These are phyloP conservation scores for Aspergillus eucalypticola DNA, from an alignment of 2,329 filamentous ascomycete genomes.

Conservation along the genomic window DNA sequence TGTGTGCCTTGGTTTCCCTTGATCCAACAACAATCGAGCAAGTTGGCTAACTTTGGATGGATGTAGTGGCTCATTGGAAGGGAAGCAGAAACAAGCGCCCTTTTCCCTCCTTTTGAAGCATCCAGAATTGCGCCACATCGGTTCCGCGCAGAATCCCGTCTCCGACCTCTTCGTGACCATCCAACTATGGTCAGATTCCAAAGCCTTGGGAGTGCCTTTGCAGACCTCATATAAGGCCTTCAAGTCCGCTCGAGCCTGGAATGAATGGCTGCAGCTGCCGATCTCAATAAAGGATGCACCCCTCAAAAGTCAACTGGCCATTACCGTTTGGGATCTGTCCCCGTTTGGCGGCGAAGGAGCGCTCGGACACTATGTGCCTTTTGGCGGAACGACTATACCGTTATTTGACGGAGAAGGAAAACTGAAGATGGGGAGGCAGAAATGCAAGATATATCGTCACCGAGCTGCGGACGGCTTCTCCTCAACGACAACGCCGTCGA, in stretches of 20 bases:
- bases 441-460: slow-evolving; percentile 81
- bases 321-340: slow-evolving; percentile 93
- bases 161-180: slow-evolving; percentile 92
- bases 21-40: background rate
- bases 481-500: slow-evolving; percentile 74
- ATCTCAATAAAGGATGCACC: slow-evolving; percentile 82
- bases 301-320: slow-evolving; percentile 77
- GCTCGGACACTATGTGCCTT: slow-evolving; percentile 78
- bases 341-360: slow-evolving; percentile 71
- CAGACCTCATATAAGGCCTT: slow-evolving; percentile 94
- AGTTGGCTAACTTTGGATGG: slow-evolving; percentile 8
- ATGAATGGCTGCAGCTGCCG: slow-evolving; percentile 91
- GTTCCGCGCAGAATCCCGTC: slow-evolving; percentile 76
- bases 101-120: slow-evolving; percentile 76
- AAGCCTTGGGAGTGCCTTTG: slow-evolving; percentile 85
- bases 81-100: slow-evolving; percentile 71
- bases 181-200: slow-evolving; percentile 94
- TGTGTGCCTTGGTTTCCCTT: slow-evolving; percentile 29
- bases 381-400: slow-evolving; percentile 87
- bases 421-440: slow-evolving; percentile 86
- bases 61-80: slow-evolving; percentile 70
- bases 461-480: slow-evolving; percentile 83
- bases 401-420: slow-evolving; percentile 94
- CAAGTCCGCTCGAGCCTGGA: slow-evolving; percentile 73
- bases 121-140: slow-evolving; percentile 80